phyloP scores from a whole-genome alignment of 2,329 filamentous ascomycete species.

The Aspergillus sp. region DNA sequence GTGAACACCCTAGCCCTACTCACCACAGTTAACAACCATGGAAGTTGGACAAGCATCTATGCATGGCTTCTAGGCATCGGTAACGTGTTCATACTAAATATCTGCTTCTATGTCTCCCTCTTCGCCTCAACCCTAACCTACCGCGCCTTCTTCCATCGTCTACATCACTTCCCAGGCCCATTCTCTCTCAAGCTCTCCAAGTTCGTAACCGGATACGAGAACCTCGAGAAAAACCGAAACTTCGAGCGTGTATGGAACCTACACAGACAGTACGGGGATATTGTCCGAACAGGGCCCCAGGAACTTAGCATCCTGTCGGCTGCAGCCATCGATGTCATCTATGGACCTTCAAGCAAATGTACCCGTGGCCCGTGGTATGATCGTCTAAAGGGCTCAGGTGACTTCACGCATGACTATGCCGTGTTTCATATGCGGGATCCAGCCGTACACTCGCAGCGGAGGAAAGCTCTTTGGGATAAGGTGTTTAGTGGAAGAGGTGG shows the following conservation, averaged over 20 bases:
- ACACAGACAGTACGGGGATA: background rate
- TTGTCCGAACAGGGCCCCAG: background rate
- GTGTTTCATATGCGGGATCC: background rate
- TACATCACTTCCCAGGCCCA: background rate
- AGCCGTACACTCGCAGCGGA: background rate
- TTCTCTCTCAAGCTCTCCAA: background rate
- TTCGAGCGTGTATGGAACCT: constrained; percentile 4
- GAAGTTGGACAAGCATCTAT: background rate
- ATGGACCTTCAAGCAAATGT: background rate
- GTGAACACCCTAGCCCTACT: background rate
- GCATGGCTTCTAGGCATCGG: background rate
- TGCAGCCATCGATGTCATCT: background rate
- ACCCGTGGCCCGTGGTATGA: constrained; percentile 3
- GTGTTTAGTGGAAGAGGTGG: background rate
- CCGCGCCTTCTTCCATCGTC: background rate
- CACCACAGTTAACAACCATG: background rate
- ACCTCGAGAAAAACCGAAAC: background rate
- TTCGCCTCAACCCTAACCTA: background rate
- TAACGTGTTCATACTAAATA: background rate
- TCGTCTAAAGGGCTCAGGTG: background rate
- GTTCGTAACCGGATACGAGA: background rate
- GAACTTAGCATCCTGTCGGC: constrained; percentile 1
- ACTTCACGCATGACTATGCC: background rate
- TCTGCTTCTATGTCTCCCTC: background rate
- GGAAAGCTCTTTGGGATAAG: constrained; percentile 6